phyloP scores from a whole-genome alignment of 352 stramenopile species.

The Phytophthora citricola region DNA sequence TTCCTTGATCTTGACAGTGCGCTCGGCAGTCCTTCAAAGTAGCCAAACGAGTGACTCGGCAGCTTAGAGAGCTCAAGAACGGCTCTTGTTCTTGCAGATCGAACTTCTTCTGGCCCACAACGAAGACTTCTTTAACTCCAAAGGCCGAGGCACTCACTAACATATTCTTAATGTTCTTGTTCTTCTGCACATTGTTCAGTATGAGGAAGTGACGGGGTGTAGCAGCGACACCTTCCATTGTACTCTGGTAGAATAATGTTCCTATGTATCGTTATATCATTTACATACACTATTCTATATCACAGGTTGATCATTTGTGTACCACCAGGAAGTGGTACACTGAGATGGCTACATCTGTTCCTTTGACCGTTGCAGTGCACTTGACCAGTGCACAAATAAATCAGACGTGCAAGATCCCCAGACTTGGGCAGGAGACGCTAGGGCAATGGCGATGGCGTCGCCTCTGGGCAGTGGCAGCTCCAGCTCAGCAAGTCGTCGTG shows the following conservation, averaged over 20 bases:
- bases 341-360: constrained; percentile 35
- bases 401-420: constrained; percentile 39
- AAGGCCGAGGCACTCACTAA: constrained; percentile 86
- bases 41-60: constrained; percentile 69
- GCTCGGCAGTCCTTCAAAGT: constrained; percentile 83
- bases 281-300: constrained; percentile 8
- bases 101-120: constrained; percentile 91
- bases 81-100: constrained; percentile 60
- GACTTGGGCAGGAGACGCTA: constrained; percentile 21
- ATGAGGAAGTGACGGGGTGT: constrained; percentile 76
- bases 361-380: constrained; percentile 10
- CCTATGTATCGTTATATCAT: background rate
- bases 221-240: background rate
- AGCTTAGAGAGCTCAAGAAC: constrained; percentile 55
- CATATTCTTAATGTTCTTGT: constrained; percentile 90
- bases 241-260: background rate
- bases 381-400: constrained; percentile 26
- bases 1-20: constrained; percentile 63
- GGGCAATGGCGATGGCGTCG: constrained; percentile 30
- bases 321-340: constrained; percentile 13
- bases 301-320: constrained; percentile 6
- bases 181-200: constrained; percentile 94
- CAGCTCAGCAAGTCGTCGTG: constrained; percentile 12
- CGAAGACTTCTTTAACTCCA: constrained; percentile 82
- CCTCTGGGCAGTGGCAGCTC: constrained; percentile 20